Conservation (phyloP, 1,284 basidiomycete genomes). For the Irpex rosettiformis region DNA sequence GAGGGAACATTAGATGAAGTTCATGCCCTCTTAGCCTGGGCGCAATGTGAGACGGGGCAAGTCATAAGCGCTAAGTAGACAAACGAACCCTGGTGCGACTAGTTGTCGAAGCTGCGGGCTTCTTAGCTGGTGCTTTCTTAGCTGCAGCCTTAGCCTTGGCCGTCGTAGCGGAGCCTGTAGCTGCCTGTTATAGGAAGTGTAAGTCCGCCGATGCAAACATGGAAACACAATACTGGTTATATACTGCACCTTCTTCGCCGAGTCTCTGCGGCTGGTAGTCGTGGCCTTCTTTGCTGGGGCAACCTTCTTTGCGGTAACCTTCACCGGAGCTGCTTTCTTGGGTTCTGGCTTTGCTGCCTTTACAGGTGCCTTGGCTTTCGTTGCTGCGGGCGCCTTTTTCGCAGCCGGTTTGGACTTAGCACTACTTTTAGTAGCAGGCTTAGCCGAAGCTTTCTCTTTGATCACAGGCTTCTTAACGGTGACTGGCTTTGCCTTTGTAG, state of each 20-base stretch:
- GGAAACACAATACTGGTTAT: not conserved
- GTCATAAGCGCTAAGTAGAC: not conserved
- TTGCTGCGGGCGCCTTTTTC: slow-evolving; percentile 15
- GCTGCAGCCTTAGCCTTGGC: slow-evolving; percentile 35
- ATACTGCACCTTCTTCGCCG: slow-evolving; percentile 52
- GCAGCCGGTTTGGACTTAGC: slow-evolving; percentile 19
- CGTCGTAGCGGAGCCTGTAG: slow-evolving; percentile 41
- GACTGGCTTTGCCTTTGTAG: slow-evolving; percentile 19
- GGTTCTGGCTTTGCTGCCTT: slow-evolving; percentile 24
- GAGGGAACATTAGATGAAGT: not conserved
- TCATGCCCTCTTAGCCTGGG: slow-evolving; percentile 29
- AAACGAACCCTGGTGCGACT: slow-evolving; percentile 21
- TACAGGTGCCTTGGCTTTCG: slow-evolving; percentile 21
- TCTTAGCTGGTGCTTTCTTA: slow-evolving; percentile 32
- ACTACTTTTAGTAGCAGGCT: slow-evolving; percentile 23
- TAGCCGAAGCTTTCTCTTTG: slow-evolving; percentile 24
- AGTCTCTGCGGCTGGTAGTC: slow-evolving; percentile 41
- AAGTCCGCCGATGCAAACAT: not conserved
- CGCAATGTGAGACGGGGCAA: not conserved
- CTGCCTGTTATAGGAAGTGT: slow-evolving; percentile 32
- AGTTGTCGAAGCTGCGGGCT: slow-evolving; percentile 10
- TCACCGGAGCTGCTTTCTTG: slow-evolving; percentile 31
- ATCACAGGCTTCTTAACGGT: slow-evolving; percentile 12
- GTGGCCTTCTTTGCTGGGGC: slow-evolving; percentile 48
- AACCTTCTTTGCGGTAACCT: slow-evolving; percentile 25